Percentiles rank a stretch among this genome's conserved stretches.
Evolutionary conservation across 768 basidiomycete species (phyloP).

Genomic region (Rhizopogon roseolus): DNA sequence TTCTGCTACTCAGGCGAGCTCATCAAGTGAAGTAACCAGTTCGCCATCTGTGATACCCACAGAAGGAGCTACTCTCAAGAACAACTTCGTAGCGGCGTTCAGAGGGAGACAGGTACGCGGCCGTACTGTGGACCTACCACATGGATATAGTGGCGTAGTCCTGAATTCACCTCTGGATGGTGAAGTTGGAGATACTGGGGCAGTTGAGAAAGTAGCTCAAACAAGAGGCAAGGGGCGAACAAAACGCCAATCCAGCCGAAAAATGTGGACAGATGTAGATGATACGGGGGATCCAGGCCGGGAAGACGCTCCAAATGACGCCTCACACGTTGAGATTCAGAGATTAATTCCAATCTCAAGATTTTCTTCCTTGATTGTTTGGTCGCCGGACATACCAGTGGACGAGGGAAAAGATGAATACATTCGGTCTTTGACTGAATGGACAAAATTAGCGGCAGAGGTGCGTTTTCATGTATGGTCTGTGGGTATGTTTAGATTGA

Average conservation of each 20-base stretch:
- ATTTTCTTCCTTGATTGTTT: conserved; percentile 69
- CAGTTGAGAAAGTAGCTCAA: conserved; percentile 2
- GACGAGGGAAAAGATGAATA: conserved; percentile 74
- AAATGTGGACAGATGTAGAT: conserved; percentile 23
- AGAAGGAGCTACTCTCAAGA: neutral
- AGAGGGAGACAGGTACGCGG: conserved; percentile 75
- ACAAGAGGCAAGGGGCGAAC: conserved; percentile 7
- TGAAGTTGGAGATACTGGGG: conserved; percentile 8
- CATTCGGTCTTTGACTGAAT: conserved; percentile 60
- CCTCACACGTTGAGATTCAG: conserved; percentile 16
- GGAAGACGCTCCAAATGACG: conserved; percentile 21
- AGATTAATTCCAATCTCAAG: conserved; percentile 43
- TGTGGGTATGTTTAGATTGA: neutral
- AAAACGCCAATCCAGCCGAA: conserved; percentile 17
- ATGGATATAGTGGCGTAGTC: conserved; percentile 65
- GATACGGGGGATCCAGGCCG: conserved; percentile 18
- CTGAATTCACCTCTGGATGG: conserved; percentile 30
- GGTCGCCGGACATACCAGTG: conserved; percentile 69
- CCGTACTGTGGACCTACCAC: conserved; percentile 52
- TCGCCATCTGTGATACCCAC: too few relatives aligned
- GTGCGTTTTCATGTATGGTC: conserved; percentile 31
- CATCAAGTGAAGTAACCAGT: neutral
- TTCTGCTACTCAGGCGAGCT: neutral
- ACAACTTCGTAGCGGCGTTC: conserved; percentile 57
- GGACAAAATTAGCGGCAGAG: conserved; percentile 60